Base-by-base conservation (phyloP, 345 rosid genomes). In the Physaria fendleri region DNA sequence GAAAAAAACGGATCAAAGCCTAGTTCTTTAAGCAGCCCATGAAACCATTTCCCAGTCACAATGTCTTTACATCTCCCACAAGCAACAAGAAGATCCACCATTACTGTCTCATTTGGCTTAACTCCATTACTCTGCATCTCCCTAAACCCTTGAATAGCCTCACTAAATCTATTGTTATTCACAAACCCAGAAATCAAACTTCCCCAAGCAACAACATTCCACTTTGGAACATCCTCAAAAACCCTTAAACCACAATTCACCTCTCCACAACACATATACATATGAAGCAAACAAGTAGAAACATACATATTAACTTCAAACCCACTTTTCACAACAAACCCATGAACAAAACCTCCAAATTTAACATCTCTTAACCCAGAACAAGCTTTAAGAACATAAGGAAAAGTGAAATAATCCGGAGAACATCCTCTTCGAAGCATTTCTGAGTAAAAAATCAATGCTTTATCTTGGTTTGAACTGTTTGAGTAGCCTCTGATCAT, bases 401-500 rank as follows among this genome's bases (percentile, higher is more conserved):
- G 73, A 50, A 71, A 75, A 1, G 76, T 71, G 59, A 71, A 71
- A 23, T 62, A 30, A 35, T 71, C 70, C 0, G 76, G 70, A 29
- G 43, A 15, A 24, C 37, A 58, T 8, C 79, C 76, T 47, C 62
- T 45, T 13, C 59, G 66, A 40, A 65, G 48, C 78, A 75, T 75
- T 35, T 56, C 25, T 66, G n/a, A 2, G 24, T 60, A 75, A 29
- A 66, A 56, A 50, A 32, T 18, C 8, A 75, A 44, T 4, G 73
- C 62, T 57, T 70, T 51, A 5, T 43, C 55, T 61, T 35, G 70
- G 5, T 8, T 35, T 32, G 34, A 18, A 29, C 52, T 61, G 16
- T 56, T 66, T 20, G 69, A 71, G 66, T 56, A 71, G 21, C 78
- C 76, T 66, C 64, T 66, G 63, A 75, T 71, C 73, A 75, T 75